A percentile compares a stretch with the other conserved stretches of the same genome.
Conservation (phyloP, 495 filamentous ascomycete genomes). For the Penicillium diatomitis region DNA sequence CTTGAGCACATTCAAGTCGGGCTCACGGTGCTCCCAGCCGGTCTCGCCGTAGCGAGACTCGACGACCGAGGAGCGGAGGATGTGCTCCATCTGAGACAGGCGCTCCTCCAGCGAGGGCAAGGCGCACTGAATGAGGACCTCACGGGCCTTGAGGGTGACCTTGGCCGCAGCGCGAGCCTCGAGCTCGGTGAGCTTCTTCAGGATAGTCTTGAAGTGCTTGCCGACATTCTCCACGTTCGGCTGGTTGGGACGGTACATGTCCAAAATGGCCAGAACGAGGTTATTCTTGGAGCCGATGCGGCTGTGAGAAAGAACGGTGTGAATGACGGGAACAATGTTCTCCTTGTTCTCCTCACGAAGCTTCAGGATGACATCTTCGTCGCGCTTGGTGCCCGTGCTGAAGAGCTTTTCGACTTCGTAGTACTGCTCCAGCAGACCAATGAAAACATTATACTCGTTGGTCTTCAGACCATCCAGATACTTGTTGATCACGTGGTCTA, state of each 20-base stretch:
- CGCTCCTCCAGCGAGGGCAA: conserved; percentile 93
- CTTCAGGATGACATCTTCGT: conserved; percentile 90
- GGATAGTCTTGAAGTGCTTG: conserved; percentile 75
- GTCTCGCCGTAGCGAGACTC: conserved; percentile 96
- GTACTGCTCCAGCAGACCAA: conserved; percentile 68
- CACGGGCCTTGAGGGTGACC: conserved; percentile 92
- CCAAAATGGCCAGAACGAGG: conserved; percentile 80
- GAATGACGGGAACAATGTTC: conserved; percentile 69
- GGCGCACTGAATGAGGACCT: conserved; percentile 93
- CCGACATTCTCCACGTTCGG: conserved; percentile 78
- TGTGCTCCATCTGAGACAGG: conserved; percentile 95
- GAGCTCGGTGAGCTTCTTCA: conserved; percentile 82
- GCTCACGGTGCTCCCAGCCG: conserved; percentile 93
- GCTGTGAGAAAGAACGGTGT: conserved; percentile 88
- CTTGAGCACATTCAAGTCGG: conserved; percentile 76
- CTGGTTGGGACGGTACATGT: conserved; percentile 91
- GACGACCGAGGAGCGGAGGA: conserved; percentile 91
- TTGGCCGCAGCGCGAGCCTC: conserved; percentile 87
- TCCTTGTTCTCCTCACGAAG: conserved; percentile 96
- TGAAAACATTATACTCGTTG: conserved; percentile 80
- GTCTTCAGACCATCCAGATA: conserved; percentile 85
- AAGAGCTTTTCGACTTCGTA: conserved; percentile 77
- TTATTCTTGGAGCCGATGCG: conserved; percentile 90
- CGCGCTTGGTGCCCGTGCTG: conserved; percentile 71
- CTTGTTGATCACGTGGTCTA: conserved; percentile 69